phyloP scores from a whole-genome alignment of 1,284 basidiomycete species.

The Wolfiporia cocos region DNA sequence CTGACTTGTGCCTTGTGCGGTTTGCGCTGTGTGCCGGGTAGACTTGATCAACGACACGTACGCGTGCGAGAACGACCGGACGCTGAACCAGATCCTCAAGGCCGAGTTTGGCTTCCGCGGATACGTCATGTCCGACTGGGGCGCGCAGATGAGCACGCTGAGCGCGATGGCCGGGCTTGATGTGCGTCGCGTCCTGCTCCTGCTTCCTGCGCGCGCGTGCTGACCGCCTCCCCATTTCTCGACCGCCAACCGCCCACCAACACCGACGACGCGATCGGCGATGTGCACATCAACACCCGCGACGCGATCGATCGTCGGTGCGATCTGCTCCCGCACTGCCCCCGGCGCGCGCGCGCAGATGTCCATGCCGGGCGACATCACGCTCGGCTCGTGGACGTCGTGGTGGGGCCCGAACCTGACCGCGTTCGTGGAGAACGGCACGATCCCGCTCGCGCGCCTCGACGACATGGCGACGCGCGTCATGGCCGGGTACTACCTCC shows the following conservation, averaged over 20 bases:
- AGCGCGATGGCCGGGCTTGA: slow-evolving; percentile 65
- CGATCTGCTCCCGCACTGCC: neutral
- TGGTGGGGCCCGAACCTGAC: slow-evolving; percentile 64
- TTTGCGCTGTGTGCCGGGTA: slow-evolving; percentile 15
- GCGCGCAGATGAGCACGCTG: slow-evolving; percentile 48
- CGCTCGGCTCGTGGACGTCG: slow-evolving; percentile 40
- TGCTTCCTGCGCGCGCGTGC: neutral
- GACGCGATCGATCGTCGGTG: neutral
- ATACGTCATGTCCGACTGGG: slow-evolving; percentile 70
- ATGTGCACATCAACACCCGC: neutral
- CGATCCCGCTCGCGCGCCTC: slow-evolving; percentile 56
- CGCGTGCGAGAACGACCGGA: slow-evolving; percentile 73
- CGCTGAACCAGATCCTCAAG: slow-evolving; percentile 77
- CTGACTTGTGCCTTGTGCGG: neutral
- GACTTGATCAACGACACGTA: slow-evolving; percentile 72
- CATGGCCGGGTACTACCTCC: slow-evolving; percentile 54
- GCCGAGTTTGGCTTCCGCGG: slow-evolving; percentile 78
- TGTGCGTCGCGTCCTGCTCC: slow-evolving; percentile 28
- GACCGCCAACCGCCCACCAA: neutral
- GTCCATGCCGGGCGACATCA: slow-evolving; percentile 72
- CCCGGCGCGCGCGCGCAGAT: slow-evolving; percentile 29
- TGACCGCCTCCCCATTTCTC: neutral
- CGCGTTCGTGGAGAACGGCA: slow-evolving; percentile 61
- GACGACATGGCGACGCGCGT: slow-evolving; percentile 69
- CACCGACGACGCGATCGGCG: neutral